Evolutionary conservation across 129 eudicot species (phyloP).

Genomic region (Solidago caesia): DNA sequence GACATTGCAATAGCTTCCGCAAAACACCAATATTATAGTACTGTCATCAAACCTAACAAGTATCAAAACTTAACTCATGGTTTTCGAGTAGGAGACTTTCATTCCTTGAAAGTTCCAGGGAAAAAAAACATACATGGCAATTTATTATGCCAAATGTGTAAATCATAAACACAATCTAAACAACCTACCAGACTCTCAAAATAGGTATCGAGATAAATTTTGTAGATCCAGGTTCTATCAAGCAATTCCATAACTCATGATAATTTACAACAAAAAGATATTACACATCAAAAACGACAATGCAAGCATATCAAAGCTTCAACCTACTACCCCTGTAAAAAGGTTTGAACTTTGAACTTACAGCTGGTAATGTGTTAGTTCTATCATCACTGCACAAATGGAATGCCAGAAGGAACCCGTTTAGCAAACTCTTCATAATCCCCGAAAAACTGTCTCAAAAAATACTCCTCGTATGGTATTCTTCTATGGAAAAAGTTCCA

Average conservation of each 20-base stretch:
- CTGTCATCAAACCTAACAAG: too few relatives aligned
- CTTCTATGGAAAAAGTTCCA: conserved; percentile 72
- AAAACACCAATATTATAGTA: too few relatives aligned
- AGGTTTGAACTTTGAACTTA: conserved; percentile 6
- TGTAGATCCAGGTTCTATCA: not conserved
- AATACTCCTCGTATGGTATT: conserved; percentile 90
- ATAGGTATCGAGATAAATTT: not conserved
- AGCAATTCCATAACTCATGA: not conserved
- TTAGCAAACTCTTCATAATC: conserved; percentile 68
- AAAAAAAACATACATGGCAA: not conserved
- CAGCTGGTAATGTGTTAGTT: conserved; percentile 2
- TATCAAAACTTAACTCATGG: too few relatives aligned
- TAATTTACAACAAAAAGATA: conserved; percentile 4
- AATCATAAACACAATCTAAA: conserved; percentile 7
- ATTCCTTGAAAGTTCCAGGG: not conserved
- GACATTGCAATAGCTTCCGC: too few relatives aligned
- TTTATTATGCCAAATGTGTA: conserved; percentile 12
- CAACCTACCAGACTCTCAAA: not conserved
- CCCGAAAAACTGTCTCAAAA: conserved; percentile 79
- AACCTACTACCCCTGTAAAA: conserved; percentile 18
- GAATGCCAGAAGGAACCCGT: conserved; percentile 76
- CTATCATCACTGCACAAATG: conserved; percentile 69
- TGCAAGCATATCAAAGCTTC: conserved; percentile 10
- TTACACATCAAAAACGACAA: conserved; percentile 12
- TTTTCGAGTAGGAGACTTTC: too few relatives aligned